A percentile compares a stretch with the other conserved stretches of the same genome.
phyloP scores from a whole-genome alignment of 2,329 filamentous ascomycete genomes.

The Penicillium crustosum region DNA sequence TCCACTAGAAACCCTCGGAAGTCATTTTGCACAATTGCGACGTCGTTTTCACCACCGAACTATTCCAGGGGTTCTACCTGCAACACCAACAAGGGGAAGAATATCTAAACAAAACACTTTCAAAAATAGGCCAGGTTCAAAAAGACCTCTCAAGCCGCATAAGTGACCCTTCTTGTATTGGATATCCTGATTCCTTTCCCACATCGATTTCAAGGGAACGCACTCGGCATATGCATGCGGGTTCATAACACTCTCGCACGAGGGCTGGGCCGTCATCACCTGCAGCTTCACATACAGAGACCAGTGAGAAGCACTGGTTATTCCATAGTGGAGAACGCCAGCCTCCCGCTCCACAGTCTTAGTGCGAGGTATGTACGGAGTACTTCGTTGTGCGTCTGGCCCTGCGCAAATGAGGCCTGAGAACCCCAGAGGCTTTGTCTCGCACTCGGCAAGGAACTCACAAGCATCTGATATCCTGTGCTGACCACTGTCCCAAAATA shows the following conservation, averaged over 20 bases:
- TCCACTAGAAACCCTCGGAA: too few relatives aligned
- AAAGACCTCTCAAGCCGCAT: too few relatives aligned
- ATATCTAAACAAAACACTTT: too few relatives aligned
- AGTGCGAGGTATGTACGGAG: not conserved
- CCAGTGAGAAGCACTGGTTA: not conserved
- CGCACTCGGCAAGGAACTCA: not conserved
- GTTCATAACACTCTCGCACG: not conserved
- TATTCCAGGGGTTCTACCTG: too few relatives aligned
- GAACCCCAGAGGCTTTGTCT: not conserved
- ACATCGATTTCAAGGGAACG: not conserved
- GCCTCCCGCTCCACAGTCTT: not conserved
- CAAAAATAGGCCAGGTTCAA: too few relatives aligned
- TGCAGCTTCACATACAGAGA: not conserved
- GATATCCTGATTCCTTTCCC: not conserved
- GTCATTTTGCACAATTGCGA: too few relatives aligned
- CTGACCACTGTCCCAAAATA: not conserved
- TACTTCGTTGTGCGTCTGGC: not conserved
- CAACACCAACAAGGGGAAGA: too few relatives aligned
- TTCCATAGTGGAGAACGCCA: slow-evolving; percentile 8
- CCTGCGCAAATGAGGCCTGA: not conserved
- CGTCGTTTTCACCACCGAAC: too few relatives aligned
- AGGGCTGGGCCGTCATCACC: not conserved
- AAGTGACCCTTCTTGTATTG: too few relatives aligned
- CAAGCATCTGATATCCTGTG: not conserved
- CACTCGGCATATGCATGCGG: not conserved